Evolutionary conservation across 257 asterid genomes (phyloP), one percentile per base, ranked within the genome.

Genomic region (Solanum chiquidenum): DNA sequence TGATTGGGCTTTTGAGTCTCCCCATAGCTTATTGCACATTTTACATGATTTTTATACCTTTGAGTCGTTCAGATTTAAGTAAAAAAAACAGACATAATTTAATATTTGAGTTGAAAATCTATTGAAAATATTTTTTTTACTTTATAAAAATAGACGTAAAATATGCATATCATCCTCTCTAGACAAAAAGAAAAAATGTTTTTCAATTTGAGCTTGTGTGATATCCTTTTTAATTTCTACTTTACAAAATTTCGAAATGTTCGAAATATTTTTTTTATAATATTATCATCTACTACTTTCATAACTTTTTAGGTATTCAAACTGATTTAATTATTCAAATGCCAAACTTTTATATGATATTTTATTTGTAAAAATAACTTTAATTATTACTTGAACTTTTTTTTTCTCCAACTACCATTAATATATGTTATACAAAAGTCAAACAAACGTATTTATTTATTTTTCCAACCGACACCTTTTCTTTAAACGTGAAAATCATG

Each of bases 21-120:
- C 29, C 72, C 72, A 64, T 64, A 64, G 72, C 7, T n/a, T n/a
- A 66, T 66, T 11, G 73, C 34, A 38, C 49, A 42, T 42, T 42
- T 40, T 40, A 40, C 46, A 40, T 40, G 9, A 37, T 37, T 37
- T 37, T 37, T 37, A 7, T 37, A 37, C 9, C 40, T 0, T 37
- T 37, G 2, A 1, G 40, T 37, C 2, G 9, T 37, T 37, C 42
- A 2, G 9, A 37, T 44, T 49, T 16, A 2, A 52, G 0, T 52
- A 8, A 9, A 5, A 0, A 16, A 3, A 7, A 55, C 0, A 55
- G 0, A 55, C 25, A 1, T 6, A 18, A 55, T 18, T 0, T 7
- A 55, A 55, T 55, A 52, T 16, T 16, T 52, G 1, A 52, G 0
- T 52, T 1, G 0, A 55, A 20, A 58, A 58, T 58, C 0, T 58